Evolutionary conservation across 2,329 filamentous ascomycete species (phyloP), one percentile per base, ranked within the genome.

Genomic region (Fusarium sp.): DNA sequence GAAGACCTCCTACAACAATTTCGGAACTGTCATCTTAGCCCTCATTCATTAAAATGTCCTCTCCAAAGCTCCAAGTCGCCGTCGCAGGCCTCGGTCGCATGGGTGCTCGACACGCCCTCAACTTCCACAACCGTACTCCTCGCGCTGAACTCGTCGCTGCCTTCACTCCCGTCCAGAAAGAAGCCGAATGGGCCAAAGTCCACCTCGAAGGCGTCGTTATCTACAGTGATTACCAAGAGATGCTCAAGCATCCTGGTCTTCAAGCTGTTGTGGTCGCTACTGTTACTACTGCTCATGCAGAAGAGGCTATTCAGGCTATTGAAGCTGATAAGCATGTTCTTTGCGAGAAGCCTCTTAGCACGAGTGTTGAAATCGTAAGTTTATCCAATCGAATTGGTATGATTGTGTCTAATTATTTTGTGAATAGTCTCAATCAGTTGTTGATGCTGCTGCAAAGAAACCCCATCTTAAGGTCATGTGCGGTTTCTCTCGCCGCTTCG

Each of bases 381-480:
- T 14, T 9, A 10, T 10, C 9, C 20, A 14, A 10, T 14, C 37
- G 7, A 40, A 11, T 20, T 10, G 16, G 2, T 18, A 3, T 3
- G 25, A 4, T 1, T 23, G 3, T 9, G 18, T 46, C 59, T 69
- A 66, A 71, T 45, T 7, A 1, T 5, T 37, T 16, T 0, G 14
- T 34, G 12, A 18, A 55, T 65, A 89, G 87, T 88, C 86, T 53
- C 85, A 89, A 80, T 80, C 83, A 21, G 88, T 92, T 42, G 82
- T 91, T 64, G 83, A 86, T 49, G 86, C 86, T 10, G 86, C 88
- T 27, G 78, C 80, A 60, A 81, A 81, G 64, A 85, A 86, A 62
- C 88, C 89, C 3, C 76, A 89, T 53, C 83, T 90, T 27, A 92
- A 91, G 77, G 88, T 92, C 60, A 87, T 92, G 82, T 78, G 77